Base-by-base conservation (phyloP, 129 eudicot genomes). In the Flaveria linearis region DNA sequence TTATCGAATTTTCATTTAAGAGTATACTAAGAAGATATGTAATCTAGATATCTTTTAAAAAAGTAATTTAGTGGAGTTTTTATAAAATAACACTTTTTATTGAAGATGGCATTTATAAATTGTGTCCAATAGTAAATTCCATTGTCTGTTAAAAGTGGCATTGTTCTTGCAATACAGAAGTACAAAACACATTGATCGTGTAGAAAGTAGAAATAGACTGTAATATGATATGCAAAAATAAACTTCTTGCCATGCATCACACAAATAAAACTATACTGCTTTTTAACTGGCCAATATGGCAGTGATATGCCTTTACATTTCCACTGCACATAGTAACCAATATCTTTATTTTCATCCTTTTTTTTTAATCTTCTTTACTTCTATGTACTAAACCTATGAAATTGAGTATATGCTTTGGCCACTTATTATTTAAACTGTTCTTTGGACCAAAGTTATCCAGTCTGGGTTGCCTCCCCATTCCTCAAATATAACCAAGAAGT, bases 381-480 rank as follows among this genome's bases (percentile, higher is more conserved):
- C 2, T 80, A 68, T 80, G 36, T 80, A 80, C 76, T 56, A 74
- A 71, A 62, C 55, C 72, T 71, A 78, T 61, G 66, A 46, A 60
- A 52, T 71, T 50, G 43, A 78, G 52, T 63, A 60, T 33, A 61
- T 30, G 57, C 52, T 58, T 58, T 57, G 33, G 46, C 7, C 43
- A 60, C 15, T 46, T 45, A 46, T 69, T 41, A 49, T 18, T 72
- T 73, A 73, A 42, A 45, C 63, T 65, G 74, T 70, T 79, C 96
- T 85, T 77, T 74, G 84, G 26, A 85, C 98, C 80, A 93, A 61
- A 58, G 89, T 71, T 62, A 93, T 90, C 69, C 91, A 83, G 56
- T 69, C 73, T 15, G 98, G 95, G 69, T 86, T 73, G 39, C 98
- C 98, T 33, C 96, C 98, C 86, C 81, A 81, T 85, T 93, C 98